phyloP scores from a whole-genome alignment of 345 rosid genomes.

The Brassica juncea region DNA sequence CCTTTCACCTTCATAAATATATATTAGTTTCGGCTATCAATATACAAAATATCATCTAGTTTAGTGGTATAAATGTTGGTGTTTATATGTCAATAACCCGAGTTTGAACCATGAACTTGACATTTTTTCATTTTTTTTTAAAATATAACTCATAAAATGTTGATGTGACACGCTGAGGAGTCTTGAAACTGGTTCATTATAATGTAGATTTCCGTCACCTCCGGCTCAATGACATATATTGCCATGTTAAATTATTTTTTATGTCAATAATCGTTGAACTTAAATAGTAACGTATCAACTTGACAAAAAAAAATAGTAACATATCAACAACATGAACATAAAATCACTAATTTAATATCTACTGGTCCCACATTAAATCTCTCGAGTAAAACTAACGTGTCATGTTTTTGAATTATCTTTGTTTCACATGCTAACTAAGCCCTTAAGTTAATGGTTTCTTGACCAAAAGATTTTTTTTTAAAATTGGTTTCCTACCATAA shows the following conservation, averaged over 20 bases:
- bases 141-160: no score
- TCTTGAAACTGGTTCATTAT: no score
- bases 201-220: not conserved
- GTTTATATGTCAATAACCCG: no score
- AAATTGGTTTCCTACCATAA: not conserved
- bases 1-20: no score
- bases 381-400: not conserved
- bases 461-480: no score
- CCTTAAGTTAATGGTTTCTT: not conserved
- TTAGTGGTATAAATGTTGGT: no score
- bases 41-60: no score
- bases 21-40: no score
- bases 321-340: not conserved
- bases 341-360: not conserved
- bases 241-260: not conserved
- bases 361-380: not conserved
- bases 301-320: not conserved
- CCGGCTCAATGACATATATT: not conserved
- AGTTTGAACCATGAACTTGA: no score
- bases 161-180: no score
- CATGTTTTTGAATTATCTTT: not conserved
- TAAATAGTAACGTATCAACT: no score
- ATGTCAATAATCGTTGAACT: not conserved
- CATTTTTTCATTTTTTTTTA: no score
- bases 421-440: not conserved